These are phyloP conservation scores for Onygenales sp. DNA, from an alignment of 2,329 filamentous ascomycete genomes.

Conservation along the genomic window DNA sequence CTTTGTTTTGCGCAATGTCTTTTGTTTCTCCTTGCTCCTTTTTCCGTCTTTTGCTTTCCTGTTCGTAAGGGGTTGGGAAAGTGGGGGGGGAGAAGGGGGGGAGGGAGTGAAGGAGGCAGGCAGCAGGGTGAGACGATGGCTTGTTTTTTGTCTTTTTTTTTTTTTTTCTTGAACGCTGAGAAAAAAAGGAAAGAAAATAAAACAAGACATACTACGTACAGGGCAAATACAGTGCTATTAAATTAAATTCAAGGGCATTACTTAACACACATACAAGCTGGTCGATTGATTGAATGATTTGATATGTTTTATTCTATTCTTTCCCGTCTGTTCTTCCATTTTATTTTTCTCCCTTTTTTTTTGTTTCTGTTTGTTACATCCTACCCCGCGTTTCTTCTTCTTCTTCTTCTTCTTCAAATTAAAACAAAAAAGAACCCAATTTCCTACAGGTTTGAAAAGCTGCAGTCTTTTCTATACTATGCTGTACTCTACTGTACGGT, in stretches of 20 bases:
- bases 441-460: too few species aligned
- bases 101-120: too few species aligned
- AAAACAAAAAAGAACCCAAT: too few species aligned
- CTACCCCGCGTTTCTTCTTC: constrained; percentile 13
- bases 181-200: background rate
- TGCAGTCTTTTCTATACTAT: too few species aligned
- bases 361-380: constrained; percentile 16
- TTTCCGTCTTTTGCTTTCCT: too few species aligned
- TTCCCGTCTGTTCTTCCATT: constrained; percentile 11
- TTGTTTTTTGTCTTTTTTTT: background rate
- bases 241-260: too few species aligned
- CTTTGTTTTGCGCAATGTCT: background rate
- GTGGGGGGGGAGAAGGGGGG: too few species aligned
- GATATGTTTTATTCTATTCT: constrained; percentile 7
- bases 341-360: constrained; percentile 12
- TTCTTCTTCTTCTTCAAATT: constrained; percentile 10
- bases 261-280: background rate
- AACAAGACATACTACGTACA: background rate
- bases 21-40: background rate
- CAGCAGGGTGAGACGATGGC: too few species aligned
- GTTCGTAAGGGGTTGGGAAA: too few species aligned
- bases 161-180: background rate
- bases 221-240: constrained; percentile 1
- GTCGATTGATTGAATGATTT: background rate
- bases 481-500: too few species aligned